These are phyloP conservation scores for Ogataea hybrid DNA, from an alignment of 1,139 yeast species.

Conservation along the genomic window DNA sequence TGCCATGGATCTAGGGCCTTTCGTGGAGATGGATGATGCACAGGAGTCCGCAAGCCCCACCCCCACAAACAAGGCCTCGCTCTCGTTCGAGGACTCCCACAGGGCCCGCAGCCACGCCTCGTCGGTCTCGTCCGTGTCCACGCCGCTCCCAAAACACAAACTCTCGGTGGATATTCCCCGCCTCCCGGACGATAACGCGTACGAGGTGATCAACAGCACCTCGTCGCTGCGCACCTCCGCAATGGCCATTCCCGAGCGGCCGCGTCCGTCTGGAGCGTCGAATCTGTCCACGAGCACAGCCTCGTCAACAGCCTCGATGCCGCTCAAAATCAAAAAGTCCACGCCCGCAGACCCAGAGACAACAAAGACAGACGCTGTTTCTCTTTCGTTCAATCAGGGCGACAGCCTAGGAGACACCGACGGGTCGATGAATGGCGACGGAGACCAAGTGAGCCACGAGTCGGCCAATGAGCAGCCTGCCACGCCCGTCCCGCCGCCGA, in stretches of 20 bases:
- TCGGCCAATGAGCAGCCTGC: conserved; percentile 3
- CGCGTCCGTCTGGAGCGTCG: conserved; percentile 1
- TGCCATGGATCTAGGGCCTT: conserved; percentile 5
- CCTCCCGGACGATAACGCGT: conserved; percentile 26
- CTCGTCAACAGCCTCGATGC: conserved; percentile 19
- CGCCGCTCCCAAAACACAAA: conserved; percentile 9
- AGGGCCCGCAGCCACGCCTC: conserved; percentile 2
- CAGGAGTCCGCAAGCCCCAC: background rate
- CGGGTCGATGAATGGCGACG: background rate
- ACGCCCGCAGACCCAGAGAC: conserved; percentile 60
- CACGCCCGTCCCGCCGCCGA: conserved; percentile 12
- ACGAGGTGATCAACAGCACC: conserved; percentile 21
- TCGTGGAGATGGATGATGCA: background rate
- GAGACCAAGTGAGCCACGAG: conserved; percentile 2
- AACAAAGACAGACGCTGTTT: conserved; percentile 46
- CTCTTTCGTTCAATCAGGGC: conserved; percentile 11
- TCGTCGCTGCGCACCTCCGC: conserved; percentile 18
- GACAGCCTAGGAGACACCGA: conserved; percentile 1
- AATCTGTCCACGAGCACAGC: conserved; percentile 7
- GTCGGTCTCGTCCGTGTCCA: conserved; percentile 7
- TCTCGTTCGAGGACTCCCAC: background rate
- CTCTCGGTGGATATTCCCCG: conserved; percentile 23
- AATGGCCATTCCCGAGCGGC: conserved; percentile 18
- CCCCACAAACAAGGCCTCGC: conserved; percentile 2
- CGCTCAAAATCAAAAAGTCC: conserved; percentile 36